Conservation (phyloP, 768 basidiomycete species). For the Collybia sp. region DNA sequence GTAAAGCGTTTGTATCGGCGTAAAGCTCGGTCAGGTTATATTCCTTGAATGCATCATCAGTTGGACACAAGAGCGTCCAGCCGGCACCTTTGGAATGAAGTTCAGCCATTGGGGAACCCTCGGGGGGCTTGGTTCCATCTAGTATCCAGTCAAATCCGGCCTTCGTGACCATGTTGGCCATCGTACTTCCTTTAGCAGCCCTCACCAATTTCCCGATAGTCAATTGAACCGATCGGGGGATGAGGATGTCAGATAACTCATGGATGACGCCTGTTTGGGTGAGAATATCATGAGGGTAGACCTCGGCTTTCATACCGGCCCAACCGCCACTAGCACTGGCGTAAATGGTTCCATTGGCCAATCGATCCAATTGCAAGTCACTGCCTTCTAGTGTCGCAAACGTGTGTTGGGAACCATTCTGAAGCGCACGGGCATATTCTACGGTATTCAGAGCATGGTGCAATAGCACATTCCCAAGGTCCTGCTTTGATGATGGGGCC, state of each 20-base stretch:
- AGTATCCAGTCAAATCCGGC: slow-evolving; percentile 91
- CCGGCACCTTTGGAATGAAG: slow-evolving; percentile 41
- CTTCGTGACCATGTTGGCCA: slow-evolving; percentile 77
- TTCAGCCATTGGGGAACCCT: slow-evolving; percentile 62
- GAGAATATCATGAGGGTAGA: slow-evolving; percentile 62
- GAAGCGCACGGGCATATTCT: slow-evolving; percentile 61
- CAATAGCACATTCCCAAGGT: slow-evolving; percentile 79
- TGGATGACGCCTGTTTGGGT: slow-evolving; percentile 91
- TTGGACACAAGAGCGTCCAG: slow-evolving; percentile 90
- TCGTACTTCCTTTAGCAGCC: slow-evolving; percentile 85
- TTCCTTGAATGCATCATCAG: slow-evolving; percentile 87
- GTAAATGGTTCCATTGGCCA: slow-evolving; percentile 44
- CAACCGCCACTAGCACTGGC: slow-evolving; percentile 75
- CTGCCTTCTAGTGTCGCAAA: slow-evolving; percentile 84
- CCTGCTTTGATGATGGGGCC: slow-evolving; percentile 67
- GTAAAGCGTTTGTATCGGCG: slow-evolving; percentile 47
- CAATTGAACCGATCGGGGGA: slow-evolving; percentile 84
- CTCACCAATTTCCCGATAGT: slow-evolving; percentile 87
- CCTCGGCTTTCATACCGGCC: slow-evolving; percentile 59
- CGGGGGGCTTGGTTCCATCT: slow-evolving; percentile 77
- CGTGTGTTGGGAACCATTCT: slow-evolving; percentile 63
- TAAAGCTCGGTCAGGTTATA: slow-evolving; percentile 77
- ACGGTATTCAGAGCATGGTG: slow-evolving; percentile 82
- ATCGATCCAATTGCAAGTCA: slow-evolving; percentile 65
- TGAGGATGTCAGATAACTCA: slow-evolving; percentile 76